These are phyloP conservation scores for Cucurbita moschata DNA, from an alignment of 306 rosid genomes.

Conservation along the genomic window DNA sequence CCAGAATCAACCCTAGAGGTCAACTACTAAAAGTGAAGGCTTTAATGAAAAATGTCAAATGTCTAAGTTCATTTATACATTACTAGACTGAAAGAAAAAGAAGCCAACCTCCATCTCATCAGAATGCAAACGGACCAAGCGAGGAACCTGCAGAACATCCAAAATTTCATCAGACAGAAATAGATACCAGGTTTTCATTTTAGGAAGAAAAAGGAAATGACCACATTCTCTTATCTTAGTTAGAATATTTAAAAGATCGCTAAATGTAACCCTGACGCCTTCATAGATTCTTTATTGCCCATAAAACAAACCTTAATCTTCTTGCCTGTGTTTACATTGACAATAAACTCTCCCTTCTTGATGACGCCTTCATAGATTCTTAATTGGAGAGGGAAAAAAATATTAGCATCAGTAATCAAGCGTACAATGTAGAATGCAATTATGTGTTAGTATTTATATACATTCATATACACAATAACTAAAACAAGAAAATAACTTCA, in stretches of 20 bases:
- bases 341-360: slow-evolving; percentile 82
- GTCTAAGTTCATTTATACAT: neutral
- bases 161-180: neutral
- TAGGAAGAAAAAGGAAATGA: neutral
- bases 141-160: slow-evolving; percentile 61
- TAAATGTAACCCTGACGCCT: neutral
- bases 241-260: neutral
- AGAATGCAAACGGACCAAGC: slow-evolving; percentile 95
- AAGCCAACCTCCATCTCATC: slow-evolving; percentile 86
- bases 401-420: slow-evolving; percentile 2
- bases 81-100: neutral
- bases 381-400: slow-evolving; percentile 11
- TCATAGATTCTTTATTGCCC: neutral
- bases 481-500: neutral
- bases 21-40: neutral
- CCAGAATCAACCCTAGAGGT: neutral
- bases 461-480: neutral
- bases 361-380: slow-evolving; percentile 91
- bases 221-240: neutral
- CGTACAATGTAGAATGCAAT: neutral
- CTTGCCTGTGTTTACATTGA: slow-evolving; percentile 83
- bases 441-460: neutral
- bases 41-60: neutral
- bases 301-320: slow-evolving; percentile 54
- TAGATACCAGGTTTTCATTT: neutral